Conservation (phyloP, 768 basidiomycete genomes). For the Podaxis mareebaensis region DNA sequence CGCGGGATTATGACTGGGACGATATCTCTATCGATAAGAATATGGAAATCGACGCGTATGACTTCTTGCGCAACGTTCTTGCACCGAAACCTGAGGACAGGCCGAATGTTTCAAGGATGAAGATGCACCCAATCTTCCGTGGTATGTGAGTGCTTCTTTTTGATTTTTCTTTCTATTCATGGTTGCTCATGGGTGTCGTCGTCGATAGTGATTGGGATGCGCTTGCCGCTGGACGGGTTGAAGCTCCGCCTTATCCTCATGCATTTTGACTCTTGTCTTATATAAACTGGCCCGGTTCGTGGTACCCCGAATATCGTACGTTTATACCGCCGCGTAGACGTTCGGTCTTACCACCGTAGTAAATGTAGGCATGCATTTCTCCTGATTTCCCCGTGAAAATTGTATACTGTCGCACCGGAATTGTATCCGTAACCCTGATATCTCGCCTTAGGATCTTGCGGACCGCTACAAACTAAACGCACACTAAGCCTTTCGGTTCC, state of each 20-base stretch:
- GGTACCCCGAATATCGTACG: background rate
- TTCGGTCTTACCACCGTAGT: no score
- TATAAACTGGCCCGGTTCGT: background rate
- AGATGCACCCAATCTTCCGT: constrained; percentile 11
- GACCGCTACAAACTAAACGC: no score
- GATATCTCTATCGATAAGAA: constrained; percentile 10
- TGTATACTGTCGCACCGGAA: no score
- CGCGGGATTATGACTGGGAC: constrained; percentile 2
- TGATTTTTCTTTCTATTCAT: background rate
- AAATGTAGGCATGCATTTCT: no score
- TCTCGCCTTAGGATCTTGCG: no score
- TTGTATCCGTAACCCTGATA: no score
- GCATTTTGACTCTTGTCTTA: background rate
- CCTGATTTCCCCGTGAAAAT: no score
- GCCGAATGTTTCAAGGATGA: constrained; percentile 9
- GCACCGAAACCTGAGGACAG: background rate
- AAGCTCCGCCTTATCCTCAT: background rate
- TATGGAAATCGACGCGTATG: constrained; percentile 9
- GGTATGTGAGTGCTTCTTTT: constrained; percentile 1
- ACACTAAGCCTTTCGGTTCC: no score
- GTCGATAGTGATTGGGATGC: constrained; percentile 7
- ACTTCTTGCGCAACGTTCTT: constrained; percentile 11
- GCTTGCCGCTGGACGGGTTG: constrained; percentile 7
- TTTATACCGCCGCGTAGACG: no score
- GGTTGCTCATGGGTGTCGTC: background rate